Evolutionary conservation across 2,329 filamentous ascomycete genomes (phyloP).

Genomic region (Elsinoe australis): DNA sequence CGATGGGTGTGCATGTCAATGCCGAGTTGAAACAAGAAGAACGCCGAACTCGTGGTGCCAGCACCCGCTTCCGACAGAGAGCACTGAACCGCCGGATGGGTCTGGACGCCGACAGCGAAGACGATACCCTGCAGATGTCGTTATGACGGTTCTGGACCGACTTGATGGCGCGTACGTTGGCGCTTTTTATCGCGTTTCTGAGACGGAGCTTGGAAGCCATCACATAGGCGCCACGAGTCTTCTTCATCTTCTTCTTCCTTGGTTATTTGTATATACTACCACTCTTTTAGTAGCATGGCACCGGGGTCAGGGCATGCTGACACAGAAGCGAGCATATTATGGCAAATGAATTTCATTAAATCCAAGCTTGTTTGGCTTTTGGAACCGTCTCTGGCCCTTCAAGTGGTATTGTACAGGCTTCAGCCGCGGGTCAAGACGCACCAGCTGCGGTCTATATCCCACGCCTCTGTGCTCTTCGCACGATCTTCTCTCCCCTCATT

Average conservation of each 20-base stretch:
- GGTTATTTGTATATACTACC: not conserved
- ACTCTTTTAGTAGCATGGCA: slow-evolving; percentile 4
- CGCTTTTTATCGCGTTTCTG: slow-evolving; percentile 6
- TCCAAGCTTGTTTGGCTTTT: no score
- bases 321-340: not conserved
- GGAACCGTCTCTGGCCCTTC: not conserved
- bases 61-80: slow-evolving; percentile 18
- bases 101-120: slow-evolving; percentile 25
- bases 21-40: slow-evolving; percentile 47
- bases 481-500: not conserved
- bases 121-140: slow-evolving; percentile 19
- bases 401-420: not conserved
- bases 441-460: no score
- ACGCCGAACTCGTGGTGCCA: slow-evolving; percentile 22
- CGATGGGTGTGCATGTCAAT: slow-evolving; percentile 54
- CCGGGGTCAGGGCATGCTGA: not conserved
- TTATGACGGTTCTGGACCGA: slow-evolving; percentile 17
- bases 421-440: not conserved
- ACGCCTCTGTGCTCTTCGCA: no score
- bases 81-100: slow-evolving; percentile 25
- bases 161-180: slow-evolving; percentile 7
- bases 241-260: not conserved
- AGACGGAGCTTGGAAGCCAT: slow-evolving; percentile 7
- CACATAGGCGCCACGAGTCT: slow-evolving; percentile 11
- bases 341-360: slow-evolving; percentile 13